Evolutionary conservation across 352 stramenopile genomes (phyloP).

Genomic region (Phytopythium boreale): DNA sequence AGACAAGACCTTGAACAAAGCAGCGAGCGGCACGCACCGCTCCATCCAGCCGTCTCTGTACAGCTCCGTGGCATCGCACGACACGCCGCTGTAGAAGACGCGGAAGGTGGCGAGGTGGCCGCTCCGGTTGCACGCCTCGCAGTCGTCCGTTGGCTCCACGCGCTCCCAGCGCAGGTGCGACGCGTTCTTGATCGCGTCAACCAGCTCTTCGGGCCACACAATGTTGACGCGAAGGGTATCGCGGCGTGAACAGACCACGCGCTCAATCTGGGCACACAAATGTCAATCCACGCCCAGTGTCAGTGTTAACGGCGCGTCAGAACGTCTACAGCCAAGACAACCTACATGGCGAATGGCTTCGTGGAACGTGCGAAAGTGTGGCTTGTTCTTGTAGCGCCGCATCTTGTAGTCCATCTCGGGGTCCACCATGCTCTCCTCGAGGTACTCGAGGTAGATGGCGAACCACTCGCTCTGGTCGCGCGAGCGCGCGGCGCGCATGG

Average conservation of each 20-base stretch:
- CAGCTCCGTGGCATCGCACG: slow-evolving; percentile 58
- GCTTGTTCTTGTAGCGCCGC: slow-evolving; percentile 21
- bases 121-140: slow-evolving; percentile 69
- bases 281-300: neutral
- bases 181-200: slow-evolving; percentile 44
- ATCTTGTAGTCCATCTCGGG: slow-evolving; percentile 60
- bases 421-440: slow-evolving; percentile 72
- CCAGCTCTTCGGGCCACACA: slow-evolving; percentile 66
- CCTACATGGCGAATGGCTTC: slow-evolving; percentile 62
- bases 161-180: slow-evolving; percentile 35
- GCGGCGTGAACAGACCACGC: slow-evolving; percentile 62
- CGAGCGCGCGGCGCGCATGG: slow-evolving; percentile 35
- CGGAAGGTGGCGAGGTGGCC: slow-evolving; percentile 61
- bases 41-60: slow-evolving; percentile 70
- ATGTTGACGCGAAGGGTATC: slow-evolving; percentile 65
- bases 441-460: slow-evolving; percentile 76
- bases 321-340: slow-evolving; percentile 3
- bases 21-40: slow-evolving; percentile 20
- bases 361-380: slow-evolving; percentile 44
- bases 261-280: slow-evolving; percentile 47
- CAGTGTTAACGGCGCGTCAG: neutral
- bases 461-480: slow-evolving; percentile 80
- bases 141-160: slow-evolving; percentile 38
- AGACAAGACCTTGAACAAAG: neutral
- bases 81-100: slow-evolving; percentile 55